Evolutionary conservation across 495 filamentous ascomycete genomes (phyloP), one percentile per base, ranked within the genome.

Genomic region (Pseudomonodictys pantanalensis): DNA sequence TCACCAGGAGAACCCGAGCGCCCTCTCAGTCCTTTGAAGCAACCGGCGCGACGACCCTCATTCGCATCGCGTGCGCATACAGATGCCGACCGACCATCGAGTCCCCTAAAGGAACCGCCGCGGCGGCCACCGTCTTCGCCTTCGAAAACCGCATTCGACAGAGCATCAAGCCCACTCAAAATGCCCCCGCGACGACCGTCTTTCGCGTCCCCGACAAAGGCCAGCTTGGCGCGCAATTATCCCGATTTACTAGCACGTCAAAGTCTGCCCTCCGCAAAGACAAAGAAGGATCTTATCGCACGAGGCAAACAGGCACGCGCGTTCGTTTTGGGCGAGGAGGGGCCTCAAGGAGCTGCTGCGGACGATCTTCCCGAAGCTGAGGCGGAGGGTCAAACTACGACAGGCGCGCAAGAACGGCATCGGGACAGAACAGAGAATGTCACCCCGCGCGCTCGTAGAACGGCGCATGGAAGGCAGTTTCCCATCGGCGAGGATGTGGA

Each of bases 221-320:
- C 68, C 29, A 70, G 68, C 42, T 50, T 70, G 6, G 42, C 68
- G 49, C 68, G 68, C 39, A 63, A 56, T 53, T 65, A 70, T 64
- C 68, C 68, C 4, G 50, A 33, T 24, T 46, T 70, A 22, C 61
- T 68, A 26, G n/a, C 22, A 53, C 33, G 0, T 48, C 57, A 11
- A 62, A 46, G 39, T 50, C 50, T 25, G 23, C 39, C n/a, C 43
- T 18, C 28, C 58, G 56, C 20, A 47, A 48, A 17, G 44, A 56
- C 24, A 11, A 41, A n/a, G n/a, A n/a, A n/a, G n/a, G n/a, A n/a
- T n/a, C n/a, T n/a, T 8, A 10, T 60, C 4, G 22, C 39, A 1
- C 54, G 57, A 11, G 63, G 66, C 10, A 62, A 67, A 41, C 39
- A 62, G 18, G 43, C 55, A 20, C 62, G 26, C 2, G 32, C 58